A percentile compares a stretch with the other conserved stretches of the same genome.
These are phyloP conservation scores for Coemansia sp. DNA, from an alignment of 192 early-diverging fungal genomes.

Conservation along the genomic window DNA sequence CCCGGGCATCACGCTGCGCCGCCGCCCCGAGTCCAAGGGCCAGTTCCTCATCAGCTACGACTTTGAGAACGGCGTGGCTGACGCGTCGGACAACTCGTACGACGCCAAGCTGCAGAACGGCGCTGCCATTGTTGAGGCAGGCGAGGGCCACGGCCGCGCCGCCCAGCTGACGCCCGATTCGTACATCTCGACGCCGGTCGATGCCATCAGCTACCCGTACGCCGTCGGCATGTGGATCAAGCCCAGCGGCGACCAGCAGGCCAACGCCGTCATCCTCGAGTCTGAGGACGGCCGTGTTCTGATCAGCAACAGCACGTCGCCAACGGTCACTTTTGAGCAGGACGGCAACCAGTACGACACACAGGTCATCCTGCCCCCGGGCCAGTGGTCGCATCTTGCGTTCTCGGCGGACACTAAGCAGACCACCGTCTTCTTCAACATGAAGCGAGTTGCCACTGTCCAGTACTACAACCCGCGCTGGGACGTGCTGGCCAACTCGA, in stretches of 20 bases:
- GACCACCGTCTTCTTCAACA: conserved; percentile 44
- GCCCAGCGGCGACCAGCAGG: conserved; percentile 33
- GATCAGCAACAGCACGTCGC: conserved; percentile 38
- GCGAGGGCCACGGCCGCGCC: conserved; percentile 42
- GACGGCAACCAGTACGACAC: conserved; percentile 44
- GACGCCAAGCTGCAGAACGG: conserved; percentile 47
- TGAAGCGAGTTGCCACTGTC: conserved; percentile 29
- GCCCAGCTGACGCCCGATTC: conserved; percentile 31
- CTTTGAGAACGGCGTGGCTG: conserved; percentile 43
- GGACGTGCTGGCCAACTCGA: conserved; percentile 40
- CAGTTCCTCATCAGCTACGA: conserved; percentile 44
- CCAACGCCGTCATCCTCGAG: conserved; percentile 38
- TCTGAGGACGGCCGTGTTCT: conserved; percentile 38
- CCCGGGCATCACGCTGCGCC: conserved; percentile 38
- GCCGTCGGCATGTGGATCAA: conserved; percentile 48
- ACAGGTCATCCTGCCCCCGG: conserved; percentile 29
- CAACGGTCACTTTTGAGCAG: conserved; percentile 37
- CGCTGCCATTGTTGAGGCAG: conserved; percentile 35
- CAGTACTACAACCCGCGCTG: conserved; percentile 42
- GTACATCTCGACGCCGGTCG: conserved; percentile 38
- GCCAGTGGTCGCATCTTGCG: conserved; percentile 41
- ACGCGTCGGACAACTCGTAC: conserved; percentile 43
- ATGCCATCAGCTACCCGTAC: conserved; percentile 42
- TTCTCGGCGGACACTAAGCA: conserved; percentile 34
- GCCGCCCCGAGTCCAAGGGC: conserved; percentile 32